Conservation (phyloP, 164 flowering plant genomes). For the Malania oleifera region DNA sequence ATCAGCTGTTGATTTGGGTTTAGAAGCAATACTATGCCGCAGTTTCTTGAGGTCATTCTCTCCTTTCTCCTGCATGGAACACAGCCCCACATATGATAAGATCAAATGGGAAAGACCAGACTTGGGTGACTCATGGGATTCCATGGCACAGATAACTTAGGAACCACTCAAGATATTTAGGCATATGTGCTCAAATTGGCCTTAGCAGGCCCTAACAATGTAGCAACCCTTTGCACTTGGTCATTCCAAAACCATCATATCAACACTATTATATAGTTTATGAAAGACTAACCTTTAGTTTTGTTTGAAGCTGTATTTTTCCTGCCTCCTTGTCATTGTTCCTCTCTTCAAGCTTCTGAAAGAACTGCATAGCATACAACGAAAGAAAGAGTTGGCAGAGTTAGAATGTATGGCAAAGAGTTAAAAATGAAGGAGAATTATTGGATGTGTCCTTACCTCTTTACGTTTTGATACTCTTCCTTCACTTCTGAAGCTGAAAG, state of each 20-base stretch:
- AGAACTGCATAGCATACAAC: constrained; percentile 28
- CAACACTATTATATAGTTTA: not conserved
- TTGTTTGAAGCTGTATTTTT: constrained; percentile 28
- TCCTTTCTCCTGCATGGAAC: constrained; percentile 36
- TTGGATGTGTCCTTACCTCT: constrained; percentile 51
- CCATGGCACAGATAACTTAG: too few relatives aligned
- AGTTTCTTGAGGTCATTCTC: constrained; percentile 22
- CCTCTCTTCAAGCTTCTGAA: constrained; percentile 61
- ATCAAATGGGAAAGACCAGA: too few relatives aligned
- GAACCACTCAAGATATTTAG: too few relatives aligned
- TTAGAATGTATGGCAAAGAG: not conserved
- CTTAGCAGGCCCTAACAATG: too few relatives aligned
- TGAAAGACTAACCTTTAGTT: constrained; percentile 37
- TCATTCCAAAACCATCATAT: too few relatives aligned
- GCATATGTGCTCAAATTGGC: too few relatives aligned
- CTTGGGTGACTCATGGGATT: too few relatives aligned
- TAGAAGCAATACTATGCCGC: constrained; percentile 28
- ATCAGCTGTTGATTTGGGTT: constrained; percentile 31
- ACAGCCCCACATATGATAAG: too few relatives aligned
- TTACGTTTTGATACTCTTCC: constrained; percentile 86
- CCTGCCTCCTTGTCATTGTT: constrained; percentile 38
- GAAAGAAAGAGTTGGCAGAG: not conserved
- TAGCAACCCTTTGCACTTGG: too few relatives aligned
- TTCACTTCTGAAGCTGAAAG: constrained; percentile 78
- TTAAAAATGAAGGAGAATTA: constrained; percentile 2